phyloP scores from a whole-genome alignment of 768 basidiomycete genomes.

The Candolleomyces aberdarensis region DNA sequence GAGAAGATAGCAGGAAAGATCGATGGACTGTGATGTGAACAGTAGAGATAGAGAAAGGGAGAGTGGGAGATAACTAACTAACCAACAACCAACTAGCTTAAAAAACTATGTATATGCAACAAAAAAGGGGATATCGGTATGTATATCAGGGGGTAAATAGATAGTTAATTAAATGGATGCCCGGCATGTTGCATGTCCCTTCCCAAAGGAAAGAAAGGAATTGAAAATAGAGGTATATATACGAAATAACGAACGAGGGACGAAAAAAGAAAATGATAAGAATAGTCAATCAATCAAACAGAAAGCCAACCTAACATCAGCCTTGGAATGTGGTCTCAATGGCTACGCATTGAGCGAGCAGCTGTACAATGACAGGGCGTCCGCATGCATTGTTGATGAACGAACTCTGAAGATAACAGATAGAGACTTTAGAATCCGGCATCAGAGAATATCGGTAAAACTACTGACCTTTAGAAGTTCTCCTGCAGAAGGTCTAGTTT shows the following conservation, averaged over 20 bases:
- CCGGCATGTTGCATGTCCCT: neutral
- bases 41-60: neutral
- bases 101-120: no score
- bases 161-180: slow-evolving; percentile 16
- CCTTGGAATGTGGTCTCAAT: slow-evolving; percentile 49
- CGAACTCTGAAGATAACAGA: slow-evolving; percentile 38
- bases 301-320: neutral
- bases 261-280: slow-evolving; percentile 7
- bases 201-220: neutral
- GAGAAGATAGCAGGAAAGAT: slow-evolving; percentile 70
- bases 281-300: neutral
- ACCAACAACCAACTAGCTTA: no score
- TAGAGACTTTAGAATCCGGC: neutral
- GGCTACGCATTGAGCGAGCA: slow-evolving; percentile 63
- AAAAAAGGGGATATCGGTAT: no score
- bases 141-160: slow-evolving; percentile 12
- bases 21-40: slow-evolving; percentile 35
- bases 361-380: slow-evolving; percentile 60
- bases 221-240: slow-evolving; percentile 8
- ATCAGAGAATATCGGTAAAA: neutral
- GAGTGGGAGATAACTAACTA: neutral
- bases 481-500: slow-evolving; percentile 50
- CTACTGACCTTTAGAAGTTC: slow-evolving; percentile 57
- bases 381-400: slow-evolving; percentile 71
- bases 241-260: slow-evolving; percentile 12